Evolutionary conservation across 2,329 filamentous ascomycete species (phyloP).

Genomic region (Pseudonectria buxi): DNA sequence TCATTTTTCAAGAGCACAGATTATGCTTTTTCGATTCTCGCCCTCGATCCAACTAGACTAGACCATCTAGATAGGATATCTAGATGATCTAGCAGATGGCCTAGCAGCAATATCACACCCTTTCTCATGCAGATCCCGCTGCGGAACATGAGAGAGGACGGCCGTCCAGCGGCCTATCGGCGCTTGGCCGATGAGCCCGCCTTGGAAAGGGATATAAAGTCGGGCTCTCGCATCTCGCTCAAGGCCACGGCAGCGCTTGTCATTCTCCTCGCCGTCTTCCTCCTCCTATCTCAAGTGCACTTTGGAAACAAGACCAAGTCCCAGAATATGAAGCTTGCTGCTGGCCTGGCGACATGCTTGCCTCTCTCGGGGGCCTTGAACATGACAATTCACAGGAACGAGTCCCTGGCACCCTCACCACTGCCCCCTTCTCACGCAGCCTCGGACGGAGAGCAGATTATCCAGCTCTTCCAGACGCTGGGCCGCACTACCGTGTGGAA

Average conservation of each 20-base stretch:
- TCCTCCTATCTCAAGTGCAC: conserved; percentile 10
- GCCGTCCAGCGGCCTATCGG: no score
- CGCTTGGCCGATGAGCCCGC: no score
- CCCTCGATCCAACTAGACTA: no score
- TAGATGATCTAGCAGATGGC: no score
- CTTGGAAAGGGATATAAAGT: no score
- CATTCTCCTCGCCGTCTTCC: conserved; percentile 10
- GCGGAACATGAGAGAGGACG: no score
- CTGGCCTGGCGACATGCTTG: conserved; percentile 12
- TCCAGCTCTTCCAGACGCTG: conserved; percentile 28
- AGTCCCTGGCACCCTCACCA: conserved; percentile 26
- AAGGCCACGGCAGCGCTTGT: conserved; percentile 13
- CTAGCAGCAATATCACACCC: no score
- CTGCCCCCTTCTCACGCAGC: conserved; percentile 29
- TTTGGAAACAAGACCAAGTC: conserved; percentile 5
- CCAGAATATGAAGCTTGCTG: conserved; percentile 13
- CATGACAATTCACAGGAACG: conserved; percentile 26
- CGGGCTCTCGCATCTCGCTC: conserved; percentile 5
- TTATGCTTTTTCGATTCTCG: no score
- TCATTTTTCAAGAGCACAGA: no score
- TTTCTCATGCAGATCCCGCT: no score
- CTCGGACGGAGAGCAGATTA: conserved; percentile 29
- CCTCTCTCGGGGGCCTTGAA: conserved; percentile 20
- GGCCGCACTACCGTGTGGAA: conserved; percentile 36
- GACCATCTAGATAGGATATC: no score